These are phyloP conservation scores for Areca catechu DNA, from an alignment of 176 grass and related monocot genomes.

Conservation along the genomic window DNA sequence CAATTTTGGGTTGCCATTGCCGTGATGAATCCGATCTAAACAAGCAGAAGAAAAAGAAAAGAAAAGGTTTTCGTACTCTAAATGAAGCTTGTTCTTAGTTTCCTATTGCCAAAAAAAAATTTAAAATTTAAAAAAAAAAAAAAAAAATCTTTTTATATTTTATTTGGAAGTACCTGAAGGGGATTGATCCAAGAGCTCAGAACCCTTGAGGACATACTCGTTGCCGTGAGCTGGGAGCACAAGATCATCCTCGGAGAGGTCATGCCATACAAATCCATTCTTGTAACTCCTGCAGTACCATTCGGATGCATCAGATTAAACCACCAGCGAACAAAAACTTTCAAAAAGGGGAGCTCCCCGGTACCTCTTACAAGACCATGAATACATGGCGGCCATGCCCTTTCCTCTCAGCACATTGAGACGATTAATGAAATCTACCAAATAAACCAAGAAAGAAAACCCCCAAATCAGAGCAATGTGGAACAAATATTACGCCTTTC, in stretches of 20 bases:
- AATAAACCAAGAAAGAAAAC: constrained; percentile 1
- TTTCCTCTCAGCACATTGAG: constrained; percentile 81
- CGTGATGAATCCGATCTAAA: constrained; percentile 36
- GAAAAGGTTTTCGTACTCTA: neutral
- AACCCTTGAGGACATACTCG: constrained; percentile 93
- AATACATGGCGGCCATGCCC: constrained; percentile 75
- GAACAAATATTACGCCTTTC: too few relatives aligned
- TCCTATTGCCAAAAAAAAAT: too few relatives aligned
- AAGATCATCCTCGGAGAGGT: constrained; percentile 71
- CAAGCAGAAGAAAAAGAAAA: neutral
- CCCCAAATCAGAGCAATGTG: neutral
- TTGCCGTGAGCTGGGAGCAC: constrained; percentile 59
- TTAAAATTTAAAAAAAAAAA: too few relatives aligned
- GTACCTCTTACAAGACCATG: constrained; percentile 98
- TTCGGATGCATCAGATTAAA: neutral
- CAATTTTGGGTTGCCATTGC: constrained; percentile 40
- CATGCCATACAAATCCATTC: constrained; percentile 97
- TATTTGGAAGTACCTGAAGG: constrained; percentile 33
- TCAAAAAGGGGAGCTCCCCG: neutral
- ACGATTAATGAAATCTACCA: constrained; percentile 65
- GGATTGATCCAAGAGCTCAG: constrained; percentile 67
- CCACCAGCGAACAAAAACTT: neutral
- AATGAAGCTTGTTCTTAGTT: too few relatives aligned
- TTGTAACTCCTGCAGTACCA: constrained; percentile 77
- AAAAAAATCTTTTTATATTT: too few relatives aligned